Percentiles rank a stretch among this genome's conserved stretches.
These are phyloP conservation scores for Lodderomyces elongisporus DNA, from an alignment of 1,139 yeast species.

Conservation along the genomic window DNA sequence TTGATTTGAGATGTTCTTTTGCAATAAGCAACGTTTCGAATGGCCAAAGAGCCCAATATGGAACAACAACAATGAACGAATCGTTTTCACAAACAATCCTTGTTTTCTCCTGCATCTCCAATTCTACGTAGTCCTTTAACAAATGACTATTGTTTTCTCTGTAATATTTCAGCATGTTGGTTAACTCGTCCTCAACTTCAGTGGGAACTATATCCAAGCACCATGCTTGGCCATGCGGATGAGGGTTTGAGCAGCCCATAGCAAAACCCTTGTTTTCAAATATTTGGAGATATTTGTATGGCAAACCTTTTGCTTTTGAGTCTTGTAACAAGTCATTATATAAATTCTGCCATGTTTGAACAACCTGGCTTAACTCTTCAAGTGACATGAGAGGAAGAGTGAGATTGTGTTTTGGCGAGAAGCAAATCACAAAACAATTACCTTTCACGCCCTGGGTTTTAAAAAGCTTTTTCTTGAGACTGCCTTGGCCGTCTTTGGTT, in stretches of 20 bases:
- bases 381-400: conserved; percentile 60
- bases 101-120: conserved; percentile 48
- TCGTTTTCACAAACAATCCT: conserved; percentile 60
- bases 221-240: conserved; percentile 83
- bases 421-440: conserved; percentile 67
- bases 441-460: conserved; percentile 61
- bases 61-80: conserved; percentile 65
- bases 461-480: conserved; percentile 42
- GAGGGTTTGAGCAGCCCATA: conserved; percentile 82
- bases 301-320: conserved; percentile 35
- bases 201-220: conserved; percentile 62
- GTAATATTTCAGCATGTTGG: conserved; percentile 46
- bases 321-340: conserved; percentile 38
- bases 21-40: conserved; percentile 65
- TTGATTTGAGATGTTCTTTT: conserved; percentile 48
- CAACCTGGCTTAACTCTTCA: conserved; percentile 41
- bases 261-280: conserved; percentile 77
- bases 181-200: conserved; percentile 60
- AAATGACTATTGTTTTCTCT: conserved; percentile 44
- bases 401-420: conserved; percentile 65
- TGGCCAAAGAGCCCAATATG: conserved; percentile 85
- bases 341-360: conserved; percentile 56
- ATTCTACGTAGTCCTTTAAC: conserved; percentile 59
- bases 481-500: conserved; percentile 13
- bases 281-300: conserved; percentile 61